Evolutionary conservation across 2,329 filamentous ascomycete species (phyloP), one percentile per base, ranked within the genome.

Genomic region (Phaeosphaeria sp.): DNA sequence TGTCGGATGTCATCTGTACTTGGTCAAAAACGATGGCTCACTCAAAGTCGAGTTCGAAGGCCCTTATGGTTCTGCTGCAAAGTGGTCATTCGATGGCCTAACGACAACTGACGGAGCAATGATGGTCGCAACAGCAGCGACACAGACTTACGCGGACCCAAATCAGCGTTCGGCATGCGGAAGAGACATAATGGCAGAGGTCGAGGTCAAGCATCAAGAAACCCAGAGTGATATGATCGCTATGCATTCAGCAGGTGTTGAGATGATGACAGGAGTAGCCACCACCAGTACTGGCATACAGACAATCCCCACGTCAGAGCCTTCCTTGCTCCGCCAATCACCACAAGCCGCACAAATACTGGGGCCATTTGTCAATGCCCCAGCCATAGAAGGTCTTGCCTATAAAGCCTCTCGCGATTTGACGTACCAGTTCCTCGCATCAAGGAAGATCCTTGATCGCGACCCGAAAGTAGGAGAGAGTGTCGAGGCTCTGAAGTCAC

Each of bases 1-100:
- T 3, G 51, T 60, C 0, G 58, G 58, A 3, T 5, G 57, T 6
- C 25, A 42, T 15, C 10, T 54, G 1, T 51, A 43, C 3, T 17
- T 54, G 13, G 22, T 53, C 41, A 58, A 54, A 33, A 63, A 56
- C 18, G 52, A 58, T 46, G 50, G 54, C 2, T 7, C 44, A 13
- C 27, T 60, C 23, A 27, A 17, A 3, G 50, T 63, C 33, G 41
- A 48, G 15, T 58, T 55, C 33, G 51, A 57, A 23, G 48, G 54
- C 2, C 50, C 11, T 23, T 36, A 48, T 43, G 59, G 56, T 17
- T 25, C 30, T 1, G 11, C 20, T 13, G 50, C 56, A 9, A 17
- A 46, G 9, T 62, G 56, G 56, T 42, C 27, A 1, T 57, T 59
- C 47, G 20, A 55, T 13, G 56, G 58, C n/a, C 46, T 57, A 18